Base-by-base conservation (phyloP, 2,329 filamentous ascomycete species). In the Talaromyces amestolkiae region DNA sequence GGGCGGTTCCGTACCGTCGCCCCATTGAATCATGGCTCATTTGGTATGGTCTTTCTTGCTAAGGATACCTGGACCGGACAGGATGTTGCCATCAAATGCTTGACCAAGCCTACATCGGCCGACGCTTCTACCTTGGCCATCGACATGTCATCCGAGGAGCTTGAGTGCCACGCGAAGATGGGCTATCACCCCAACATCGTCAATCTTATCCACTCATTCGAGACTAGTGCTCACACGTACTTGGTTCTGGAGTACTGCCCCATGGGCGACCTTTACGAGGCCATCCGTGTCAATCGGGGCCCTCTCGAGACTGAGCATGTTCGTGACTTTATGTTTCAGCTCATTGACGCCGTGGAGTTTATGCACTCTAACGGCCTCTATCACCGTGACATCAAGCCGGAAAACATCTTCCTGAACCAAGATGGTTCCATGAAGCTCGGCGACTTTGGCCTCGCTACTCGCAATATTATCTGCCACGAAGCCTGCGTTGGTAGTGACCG, bases 301-400 rank as follows among this genome's bases (percentile, higher is more conserved):
- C 95, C 95, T 3, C 80, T 96, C 61, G 92, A 97, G 83, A 98
- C 95, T 2, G 93, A 97, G 76, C 93, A 99, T 77, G 95, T 99
- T 67, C 92, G 95, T 70, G 91, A 92, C 70, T 97, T 98, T 83
- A 98, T 99, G 95, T 83, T 97, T 66, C 89, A 99, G 80, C 87
- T 99, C 39, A 87, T 99, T 62, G 89, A 91, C 75, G 92, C 94
- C 60, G 91, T 99, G 59, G 89, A 91, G 68, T 93, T 92, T 79
- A 92, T 97, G 80, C 95, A 99, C 78, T 85, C 86, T 69, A 93
- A 93, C 78, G 93, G 92, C 69, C 87, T 98, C 75, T 97, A 93
- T 78, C 95, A 99, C 76, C 91, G 95, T 68, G 95, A 99, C 79
- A 97, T 99, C 86, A 99, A 99, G 83, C 95, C 95, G 0, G 95